These are phyloP conservation scores for Heterobasidion occidentale DNA, from an alignment of 1,284 basidiomycete species.

Conservation along the genomic window DNA sequence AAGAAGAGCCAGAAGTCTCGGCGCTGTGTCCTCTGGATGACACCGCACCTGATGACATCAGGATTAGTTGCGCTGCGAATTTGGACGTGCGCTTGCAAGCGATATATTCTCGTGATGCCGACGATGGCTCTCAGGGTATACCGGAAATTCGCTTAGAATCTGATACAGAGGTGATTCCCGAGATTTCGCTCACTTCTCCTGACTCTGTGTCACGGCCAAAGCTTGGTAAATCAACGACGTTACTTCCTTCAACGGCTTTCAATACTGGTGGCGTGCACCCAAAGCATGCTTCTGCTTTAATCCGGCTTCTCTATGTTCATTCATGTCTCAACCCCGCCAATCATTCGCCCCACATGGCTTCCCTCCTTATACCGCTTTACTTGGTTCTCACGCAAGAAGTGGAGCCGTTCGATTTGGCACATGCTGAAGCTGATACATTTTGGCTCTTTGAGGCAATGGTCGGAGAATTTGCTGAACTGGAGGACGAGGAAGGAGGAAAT, in stretches of 20 bases:
- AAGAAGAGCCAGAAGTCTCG: slow-evolving; percentile 40
- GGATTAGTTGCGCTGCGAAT: slow-evolving; percentile 39
- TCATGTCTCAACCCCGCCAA: slow-evolving; percentile 65
- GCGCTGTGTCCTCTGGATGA: slow-evolving; percentile 46
- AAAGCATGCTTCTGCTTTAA: slow-evolving; percentile 54
- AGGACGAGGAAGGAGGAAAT: slow-evolving; percentile 53
- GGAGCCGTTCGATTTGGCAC: slow-evolving; percentile 49
- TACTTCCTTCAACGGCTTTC: slow-evolving; percentile 43
- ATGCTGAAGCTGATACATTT: slow-evolving; percentile 73
- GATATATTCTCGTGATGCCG: slow-evolving; percentile 27
- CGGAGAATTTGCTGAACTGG: slow-evolving; percentile 63
- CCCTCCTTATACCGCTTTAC: slow-evolving; percentile 64
- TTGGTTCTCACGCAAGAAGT: slow-evolving; percentile 52
- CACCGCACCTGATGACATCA: slow-evolving; percentile 37
- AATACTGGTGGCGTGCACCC: slow-evolving; percentile 41
- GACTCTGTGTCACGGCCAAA: slow-evolving; percentile 18
- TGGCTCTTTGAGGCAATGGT: slow-evolving; percentile 73
- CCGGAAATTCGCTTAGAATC: slow-evolving; percentile 11
- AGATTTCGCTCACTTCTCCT: slow-evolving; percentile 22
- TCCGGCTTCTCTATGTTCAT: slow-evolving; percentile 70
- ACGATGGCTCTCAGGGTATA: slow-evolving; percentile 6
- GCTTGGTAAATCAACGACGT: slow-evolving; percentile 30
- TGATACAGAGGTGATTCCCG: slow-evolving; percentile 28
- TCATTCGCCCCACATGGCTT: slow-evolving; percentile 56
- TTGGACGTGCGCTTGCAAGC: slow-evolving; percentile 45